Evolutionary conservation across 2,329 filamentous ascomycete genomes (phyloP).

Genomic region (Fusarium bulbicola): DNA sequence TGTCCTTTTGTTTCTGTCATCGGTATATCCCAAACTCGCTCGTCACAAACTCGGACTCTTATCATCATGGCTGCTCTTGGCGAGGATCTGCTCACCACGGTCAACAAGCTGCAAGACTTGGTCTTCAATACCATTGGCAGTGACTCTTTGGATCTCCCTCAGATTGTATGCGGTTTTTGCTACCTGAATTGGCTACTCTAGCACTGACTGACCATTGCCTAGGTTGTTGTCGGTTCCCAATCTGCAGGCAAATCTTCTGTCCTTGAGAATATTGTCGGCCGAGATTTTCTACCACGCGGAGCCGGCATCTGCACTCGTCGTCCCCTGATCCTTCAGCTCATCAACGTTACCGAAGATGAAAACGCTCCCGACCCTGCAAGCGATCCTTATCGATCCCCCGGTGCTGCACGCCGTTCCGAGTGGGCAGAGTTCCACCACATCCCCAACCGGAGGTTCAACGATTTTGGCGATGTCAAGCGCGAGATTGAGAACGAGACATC

Average conservation of each 20-base stretch:
- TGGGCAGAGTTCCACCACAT: slow-evolving; percentile 99
- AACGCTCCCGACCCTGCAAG: slow-evolving; percentile 70
- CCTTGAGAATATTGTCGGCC: slow-evolving; percentile 97
- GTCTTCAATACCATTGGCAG: slow-evolving; percentile 99
- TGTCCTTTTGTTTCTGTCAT: slow-evolving; percentile 25
- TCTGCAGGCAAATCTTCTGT: slow-evolving; percentile 99
- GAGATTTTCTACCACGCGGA: slow-evolving; percentile 95
- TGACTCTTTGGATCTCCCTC: slow-evolving; percentile 95
- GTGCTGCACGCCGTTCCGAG: slow-evolving; percentile 70
- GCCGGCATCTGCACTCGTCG: slow-evolving; percentile 96
- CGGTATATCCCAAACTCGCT: slow-evolving; percentile 10
- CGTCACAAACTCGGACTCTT: slow-evolving; percentile 28
- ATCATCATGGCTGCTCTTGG: slow-evolving; percentile 87
- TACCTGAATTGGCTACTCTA: slow-evolving; percentile 18
- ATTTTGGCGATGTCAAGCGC: slow-evolving; percentile 92
- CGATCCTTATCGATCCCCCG: slow-evolving; percentile 80
- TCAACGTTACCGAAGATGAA: slow-evolving; percentile 89
- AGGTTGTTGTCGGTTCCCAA: slow-evolving; percentile 99
- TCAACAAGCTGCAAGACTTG: slow-evolving; percentile 98
- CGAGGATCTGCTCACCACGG: slow-evolving; percentile 92
- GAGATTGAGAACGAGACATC: slow-evolving; percentile 98
- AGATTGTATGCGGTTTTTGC: slow-evolving; percentile 77
- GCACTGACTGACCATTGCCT: slow-evolving; percentile 34
- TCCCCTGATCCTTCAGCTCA: slow-evolving; percentile 95
- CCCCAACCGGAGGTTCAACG: slow-evolving; percentile 85